A percentile compares a stretch with the other conserved stretches of the same genome.
phyloP scores from a whole-genome alignment of 441 rosid genomes.

The Capsella rubella region DNA sequence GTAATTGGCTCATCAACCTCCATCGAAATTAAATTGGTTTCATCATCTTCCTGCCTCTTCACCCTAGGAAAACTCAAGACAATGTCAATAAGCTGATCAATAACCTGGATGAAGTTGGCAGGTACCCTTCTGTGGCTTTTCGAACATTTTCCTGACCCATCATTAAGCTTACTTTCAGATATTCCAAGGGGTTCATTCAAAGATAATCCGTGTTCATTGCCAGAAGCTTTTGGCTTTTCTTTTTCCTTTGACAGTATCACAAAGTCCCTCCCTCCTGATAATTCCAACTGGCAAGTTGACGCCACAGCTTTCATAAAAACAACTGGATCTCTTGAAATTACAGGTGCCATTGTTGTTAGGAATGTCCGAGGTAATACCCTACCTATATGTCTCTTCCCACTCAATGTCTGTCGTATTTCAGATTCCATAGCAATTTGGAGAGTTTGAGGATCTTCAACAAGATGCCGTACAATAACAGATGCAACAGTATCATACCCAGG shows the following conservation, averaged over 20 bases:
- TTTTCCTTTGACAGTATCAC: constrained; percentile 85
- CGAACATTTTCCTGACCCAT: constrained; percentile 79
- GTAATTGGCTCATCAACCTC: constrained; percentile 86
- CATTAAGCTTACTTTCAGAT: constrained; percentile 77
- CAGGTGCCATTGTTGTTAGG: constrained; percentile 90
- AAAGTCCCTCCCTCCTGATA: constrained; percentile 85
- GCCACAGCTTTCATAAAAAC: constrained; percentile 91
- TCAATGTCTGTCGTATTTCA: constrained; percentile 88
- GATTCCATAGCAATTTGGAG: constrained; percentile 97
- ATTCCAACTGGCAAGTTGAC: constrained; percentile 87
- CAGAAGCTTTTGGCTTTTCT: constrained; percentile 70
- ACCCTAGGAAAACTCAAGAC: constrained; percentile 71
- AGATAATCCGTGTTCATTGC: constrained; percentile 62
- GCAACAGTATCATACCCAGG: constrained; percentile 94
- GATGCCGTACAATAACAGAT: constrained; percentile 87
- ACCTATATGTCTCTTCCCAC: constrained; percentile 80
- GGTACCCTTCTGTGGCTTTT: constrained; percentile 89
- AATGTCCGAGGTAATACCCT: constrained; percentile 71
- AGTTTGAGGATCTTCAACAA: constrained; percentile 97
- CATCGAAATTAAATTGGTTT: constrained; percentile 58
- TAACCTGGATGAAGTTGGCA: constrained; percentile 81
- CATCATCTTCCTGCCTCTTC: constrained; percentile 62
- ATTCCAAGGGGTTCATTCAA: constrained; percentile 73
- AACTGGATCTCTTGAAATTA: constrained; percentile 89
- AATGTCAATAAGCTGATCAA: constrained; percentile 97